Percentiles rank a stretch among this genome's conserved stretches.
phyloP scores from a whole-genome alignment of 2,329 filamentous ascomycete genomes.

The Neurospora sp. region DNA sequence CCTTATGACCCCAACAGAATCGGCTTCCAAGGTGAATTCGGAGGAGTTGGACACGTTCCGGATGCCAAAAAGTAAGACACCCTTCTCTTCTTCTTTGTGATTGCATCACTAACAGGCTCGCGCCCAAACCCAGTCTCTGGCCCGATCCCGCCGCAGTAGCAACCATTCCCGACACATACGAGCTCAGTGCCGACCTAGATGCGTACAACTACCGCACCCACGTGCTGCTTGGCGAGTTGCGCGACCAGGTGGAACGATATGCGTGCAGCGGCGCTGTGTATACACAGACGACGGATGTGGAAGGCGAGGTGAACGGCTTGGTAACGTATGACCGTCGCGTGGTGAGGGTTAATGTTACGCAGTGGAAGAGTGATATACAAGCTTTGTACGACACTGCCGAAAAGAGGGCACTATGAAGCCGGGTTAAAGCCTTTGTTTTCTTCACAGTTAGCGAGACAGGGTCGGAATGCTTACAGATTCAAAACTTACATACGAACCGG shows the following conservation, averaged over 20 bases:
- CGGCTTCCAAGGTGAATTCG: constrained; percentile 62
- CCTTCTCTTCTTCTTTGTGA: constrained; percentile 1
- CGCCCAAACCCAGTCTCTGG: constrained; percentile 44
- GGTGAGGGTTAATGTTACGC: constrained; percentile 41
- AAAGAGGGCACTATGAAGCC: not conserved
- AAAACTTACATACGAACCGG: not conserved
- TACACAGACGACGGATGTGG: constrained; percentile 66
- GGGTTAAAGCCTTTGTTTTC: not conserved
- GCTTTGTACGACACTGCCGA: constrained; percentile 47
- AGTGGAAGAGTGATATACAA: constrained; percentile 52
- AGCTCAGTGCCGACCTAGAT: constrained; percentile 46
- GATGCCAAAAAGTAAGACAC: constrained; percentile 46
- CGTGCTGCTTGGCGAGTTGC: constrained; percentile 48
- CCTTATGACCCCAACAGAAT: constrained; percentile 51
- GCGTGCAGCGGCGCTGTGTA: constrained; percentile 59
- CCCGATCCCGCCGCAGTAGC: constrained; percentile 49
- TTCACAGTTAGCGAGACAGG: not conserved
- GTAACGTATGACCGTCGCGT: constrained; percentile 58
- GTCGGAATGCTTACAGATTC: not conserved
- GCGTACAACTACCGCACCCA: constrained; percentile 59
- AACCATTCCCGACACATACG: constrained; percentile 56
- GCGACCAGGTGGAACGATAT: constrained; percentile 48
- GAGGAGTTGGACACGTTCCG: constrained; percentile 56
- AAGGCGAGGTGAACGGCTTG: constrained; percentile 64
- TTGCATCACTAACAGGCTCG: not conserved